These are phyloP conservation scores for Paraphoma sp. DNA, from an alignment of 2,329 filamentous ascomycete genomes.

Conservation along the genomic window DNA sequence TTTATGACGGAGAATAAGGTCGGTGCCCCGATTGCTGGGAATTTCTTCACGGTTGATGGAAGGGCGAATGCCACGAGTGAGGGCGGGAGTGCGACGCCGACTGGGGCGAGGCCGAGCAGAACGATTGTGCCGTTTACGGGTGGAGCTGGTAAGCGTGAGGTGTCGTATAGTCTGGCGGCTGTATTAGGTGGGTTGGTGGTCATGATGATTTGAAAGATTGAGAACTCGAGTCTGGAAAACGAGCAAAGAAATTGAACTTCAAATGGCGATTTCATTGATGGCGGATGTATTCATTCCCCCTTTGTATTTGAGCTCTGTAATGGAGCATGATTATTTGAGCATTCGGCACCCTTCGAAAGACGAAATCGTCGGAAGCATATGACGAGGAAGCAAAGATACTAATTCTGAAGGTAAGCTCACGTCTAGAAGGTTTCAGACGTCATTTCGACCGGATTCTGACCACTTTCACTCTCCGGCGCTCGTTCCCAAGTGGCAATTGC, in stretches of 20 bases:
- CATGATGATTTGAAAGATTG: conserved; percentile 9
- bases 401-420: too few relatives aligned
- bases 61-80: conserved; percentile 17
- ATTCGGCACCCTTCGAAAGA: too few relatives aligned
- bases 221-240: background rate
- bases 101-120: conserved; percentile 15
- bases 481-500: too few relatives aligned
- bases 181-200: conserved; percentile 21
- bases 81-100: conserved; percentile 24
- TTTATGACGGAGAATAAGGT: conserved; percentile 36
- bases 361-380: too few relatives aligned
- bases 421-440: too few relatives aligned
- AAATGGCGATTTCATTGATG: background rate
- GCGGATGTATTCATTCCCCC: too few relatives aligned
- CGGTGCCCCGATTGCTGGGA: conserved; percentile 36
- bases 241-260: background rate
- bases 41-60: conserved; percentile 47
- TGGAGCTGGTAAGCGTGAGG: conserved; percentile 13
- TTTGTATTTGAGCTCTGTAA: too few relatives aligned
- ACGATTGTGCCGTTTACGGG: conserved; percentile 30
- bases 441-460: too few relatives aligned
- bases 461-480: too few relatives aligned
- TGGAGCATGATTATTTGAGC: too few relatives aligned
- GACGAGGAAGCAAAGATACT: too few relatives aligned
- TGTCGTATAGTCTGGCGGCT: conserved; percentile 17